phyloP scores from a whole-genome alignment of 441 rosid species.

The Corymbia citriodora region DNA sequence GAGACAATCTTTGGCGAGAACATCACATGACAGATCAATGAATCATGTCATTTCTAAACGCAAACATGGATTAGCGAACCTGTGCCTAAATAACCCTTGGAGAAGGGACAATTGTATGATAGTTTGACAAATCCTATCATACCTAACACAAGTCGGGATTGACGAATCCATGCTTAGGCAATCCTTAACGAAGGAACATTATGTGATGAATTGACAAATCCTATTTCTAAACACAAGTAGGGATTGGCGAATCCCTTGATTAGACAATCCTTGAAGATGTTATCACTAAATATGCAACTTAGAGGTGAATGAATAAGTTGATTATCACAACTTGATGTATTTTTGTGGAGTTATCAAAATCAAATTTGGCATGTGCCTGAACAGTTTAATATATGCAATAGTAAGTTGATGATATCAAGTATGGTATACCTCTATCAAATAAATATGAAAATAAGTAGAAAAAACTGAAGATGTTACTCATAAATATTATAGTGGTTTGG shows the following conservation, averaged over 20 bases:
- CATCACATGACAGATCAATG: too few relatives aligned
- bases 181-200: not conserved
- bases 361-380: not conserved
- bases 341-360: not conserved
- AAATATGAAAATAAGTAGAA: not conserved
- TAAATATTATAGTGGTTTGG: not conserved
- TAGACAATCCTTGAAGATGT: not conserved
- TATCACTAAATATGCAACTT: not conserved
- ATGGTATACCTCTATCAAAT: not conserved
- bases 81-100: not conserved
- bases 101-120: not conserved
- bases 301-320: not conserved
- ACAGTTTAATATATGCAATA: too few relatives aligned
- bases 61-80: not conserved
- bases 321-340: too few relatives aligned
- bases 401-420: not conserved
- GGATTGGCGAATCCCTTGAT: not conserved
- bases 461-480: not conserved
- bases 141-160: not conserved
- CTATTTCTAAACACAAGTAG: too few relatives aligned
- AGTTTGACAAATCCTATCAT: not conserved
- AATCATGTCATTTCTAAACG: not conserved
- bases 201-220: not conserved
- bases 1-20: not conserved
- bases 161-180: not conserved